Evolutionary conservation across 805 yeast species (phyloP).

Genomic region (Nakazawaea holstii): DNA sequence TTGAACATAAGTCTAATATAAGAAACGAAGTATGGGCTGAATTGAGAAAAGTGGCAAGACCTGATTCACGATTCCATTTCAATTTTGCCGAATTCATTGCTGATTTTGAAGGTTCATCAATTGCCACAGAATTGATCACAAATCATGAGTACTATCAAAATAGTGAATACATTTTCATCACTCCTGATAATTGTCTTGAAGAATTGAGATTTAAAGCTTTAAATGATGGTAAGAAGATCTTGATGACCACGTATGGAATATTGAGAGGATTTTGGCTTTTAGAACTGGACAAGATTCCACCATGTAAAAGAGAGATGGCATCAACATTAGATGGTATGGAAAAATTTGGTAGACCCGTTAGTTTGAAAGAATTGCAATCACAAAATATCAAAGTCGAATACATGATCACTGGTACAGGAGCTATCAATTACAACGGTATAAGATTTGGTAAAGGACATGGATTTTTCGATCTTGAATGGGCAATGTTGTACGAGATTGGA

Average conservation of each 20-base stretch:
- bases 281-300: conserved; percentile 20
- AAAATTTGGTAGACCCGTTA: conserved; percentile 17
- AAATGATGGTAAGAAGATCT: conserved; percentile 19
- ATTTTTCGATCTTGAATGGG: conserved; percentile 27
- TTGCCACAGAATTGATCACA: conserved; percentile 17
- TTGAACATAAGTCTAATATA: conserved; percentile 18
- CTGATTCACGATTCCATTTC: conserved; percentile 24
- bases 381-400: conserved; percentile 15
- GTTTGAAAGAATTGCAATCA: conserved; percentile 16
- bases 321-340: conserved; percentile 27
- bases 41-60: conserved; percentile 23
- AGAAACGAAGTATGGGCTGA: conserved; percentile 22
- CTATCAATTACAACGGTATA: conserved; percentile 24
- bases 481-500: conserved; percentile 22
- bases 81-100: conserved; percentile 27
- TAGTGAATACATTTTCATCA: conserved; percentile 18
- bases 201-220: conserved; percentile 20
- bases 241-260: conserved; percentile 26
- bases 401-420: conserved; percentile 28
- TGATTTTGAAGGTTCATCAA: conserved; percentile 23
- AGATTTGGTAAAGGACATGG: conserved; percentile 29
- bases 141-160: conserved; percentile 13
- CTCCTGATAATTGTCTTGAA: conserved; percentile 27
- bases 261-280: conserved; percentile 22
- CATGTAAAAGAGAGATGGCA: conserved; percentile 17